Base-by-base conservation (phyloP, 331 rosid species). In the Arachis monticola region DNA sequence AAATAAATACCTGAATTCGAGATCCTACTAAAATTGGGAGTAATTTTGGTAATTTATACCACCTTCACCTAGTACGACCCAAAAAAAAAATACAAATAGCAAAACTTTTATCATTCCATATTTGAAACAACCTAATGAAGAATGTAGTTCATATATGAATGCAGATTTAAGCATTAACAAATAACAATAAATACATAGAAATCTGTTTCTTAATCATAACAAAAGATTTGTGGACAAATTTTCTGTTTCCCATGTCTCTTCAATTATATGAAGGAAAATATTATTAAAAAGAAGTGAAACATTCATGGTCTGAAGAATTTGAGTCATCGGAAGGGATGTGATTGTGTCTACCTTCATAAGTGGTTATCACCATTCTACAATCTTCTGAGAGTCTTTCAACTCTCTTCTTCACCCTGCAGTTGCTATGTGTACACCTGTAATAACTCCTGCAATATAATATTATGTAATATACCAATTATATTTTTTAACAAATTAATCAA, bases 321-420 rank as follows among this genome's bases (percentile, higher is more conserved):
- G 94, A 88, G 75, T 90, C 98, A 50, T 92, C 96, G 51, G 87
- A 90, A 17, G 98, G 95, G 51, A 86, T 64, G 84, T 92, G 98
- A 76, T 92, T 90, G 88, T 92, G 98, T 82, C 98, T 87, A 5
- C 98, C 98, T 86, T 92, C 98, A 5, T 92, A 92, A 0, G 98
- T 92, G 44, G 98, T 92, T 68, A 92, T 92, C 67, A 92, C 98
- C 98, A 92, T 90, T 51, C 98, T 91, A 75, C 98, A 92, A 74
- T 92, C 98, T 72, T 92, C 98, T 11, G 98, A 92, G 13, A 92
- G 85, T 72, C 98, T 79, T 82, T 92, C 98, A 60, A 92, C 96
- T 65, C 97, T 85, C 85, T 92, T 92, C 90, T 92, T 92, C 84
- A 92, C 96, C 59, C 95, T 88, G 35, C 98, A 92, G 84, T 90